phyloP scores from a whole-genome alignment of 2,329 filamentous ascomycete genomes.

The Monilinia laxa region DNA sequence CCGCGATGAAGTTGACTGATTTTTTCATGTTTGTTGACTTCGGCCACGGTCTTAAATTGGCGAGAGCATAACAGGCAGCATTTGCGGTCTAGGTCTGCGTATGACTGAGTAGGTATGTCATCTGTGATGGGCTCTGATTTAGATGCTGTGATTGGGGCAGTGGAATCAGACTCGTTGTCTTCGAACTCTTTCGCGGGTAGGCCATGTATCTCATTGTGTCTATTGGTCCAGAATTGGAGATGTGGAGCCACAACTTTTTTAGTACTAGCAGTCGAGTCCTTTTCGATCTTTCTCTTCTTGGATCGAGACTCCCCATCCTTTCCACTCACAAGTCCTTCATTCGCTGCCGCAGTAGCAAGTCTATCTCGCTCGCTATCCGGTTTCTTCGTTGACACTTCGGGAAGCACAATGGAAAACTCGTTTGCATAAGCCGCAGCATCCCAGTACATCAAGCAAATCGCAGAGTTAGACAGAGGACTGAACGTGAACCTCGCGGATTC shows the following conservation, averaged over 20 bases:
- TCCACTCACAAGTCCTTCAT: constrained; percentile 41
- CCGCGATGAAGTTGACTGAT: constrained; percentile 56
- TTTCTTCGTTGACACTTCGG: constrained; percentile 40
- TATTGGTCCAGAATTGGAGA: constrained; percentile 70
- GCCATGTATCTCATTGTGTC: constrained; percentile 66
- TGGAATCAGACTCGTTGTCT: constrained; percentile 34
- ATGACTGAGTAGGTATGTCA: constrained; percentile 53
- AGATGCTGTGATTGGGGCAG: constrained; percentile 24
- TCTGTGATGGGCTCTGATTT: constrained; percentile 32
- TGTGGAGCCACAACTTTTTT: constrained; percentile 58
- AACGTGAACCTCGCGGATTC: constrained; percentile 66
- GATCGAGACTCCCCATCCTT: constrained; percentile 40
- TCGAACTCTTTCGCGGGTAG: constrained; percentile 45
- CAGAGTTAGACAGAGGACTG: constrained; percentile 65
- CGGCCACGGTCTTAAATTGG: constrained; percentile 53
- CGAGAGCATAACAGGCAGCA: constrained; percentile 63
- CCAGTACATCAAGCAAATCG: constrained; percentile 71
- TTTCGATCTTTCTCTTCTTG: constrained; percentile 59
- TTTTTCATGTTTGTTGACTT: constrained; percentile 60
- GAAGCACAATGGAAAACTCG: constrained; percentile 56
- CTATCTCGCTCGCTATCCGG: constrained; percentile 40
- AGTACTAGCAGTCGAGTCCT: constrained; percentile 36
- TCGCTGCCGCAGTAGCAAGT: constrained; percentile 41
- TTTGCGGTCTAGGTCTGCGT: constrained; percentile 56
- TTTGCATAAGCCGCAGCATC: constrained; percentile 71